Base-by-base conservation (phyloP, 2,329 filamentous ascomycete species). In the Xylariaceae sp. region DNA sequence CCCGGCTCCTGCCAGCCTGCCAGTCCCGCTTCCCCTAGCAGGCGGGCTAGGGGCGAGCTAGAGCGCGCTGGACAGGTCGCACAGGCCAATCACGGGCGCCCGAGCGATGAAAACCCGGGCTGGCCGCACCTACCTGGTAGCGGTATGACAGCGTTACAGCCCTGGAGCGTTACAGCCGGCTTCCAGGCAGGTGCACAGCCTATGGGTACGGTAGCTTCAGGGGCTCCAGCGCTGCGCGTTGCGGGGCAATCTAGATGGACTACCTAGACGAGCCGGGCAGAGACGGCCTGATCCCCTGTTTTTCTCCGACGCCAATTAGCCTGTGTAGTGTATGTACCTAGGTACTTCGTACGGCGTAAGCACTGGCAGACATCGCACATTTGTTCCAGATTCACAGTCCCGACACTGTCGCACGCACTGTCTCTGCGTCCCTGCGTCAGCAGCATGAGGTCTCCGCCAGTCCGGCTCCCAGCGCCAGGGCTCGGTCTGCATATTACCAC, bases 31-130 rank as follows among this genome's bases (percentile, higher is more conserved):
- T n/a, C 49, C 42, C 41, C 6, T 48, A 34, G 51, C 53, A n/a
- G 49, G 32, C n/a, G 32, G 13, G 54, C 59, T 58, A 59, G 58
- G 58, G 59, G 58, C 55, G 36, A 16, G 39, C n/a, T n/a, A n/a
- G n/a, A n/a, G n/a, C n/a, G n/a, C 30, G 42, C 41, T 49, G 47
- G 44, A 39, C 21, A 47, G 12, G 37, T 32, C 37, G 4, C 30
- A n/a, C 22, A 21, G 19, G 49, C 49, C 42, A 44, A 42, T 34
- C 40, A 51, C 40, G 54, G 51, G 41, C 37, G 37, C 42, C 22
- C 26, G 51, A 53, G 57, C 57, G 57, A 59, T 57, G 57, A 59
- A 59, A 59, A 53, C 57, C 54, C 57, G 57, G 57, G 49, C 46
- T 36, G 45, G n/a, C n/a, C n/a, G n/a, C n/a, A n/a, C n/a, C n/a